These are phyloP conservation scores for Thuidium tamariscinum DNA, from an alignment of 225 moss, liverwort and hornwort genomes.

Conservation along the genomic window DNA sequence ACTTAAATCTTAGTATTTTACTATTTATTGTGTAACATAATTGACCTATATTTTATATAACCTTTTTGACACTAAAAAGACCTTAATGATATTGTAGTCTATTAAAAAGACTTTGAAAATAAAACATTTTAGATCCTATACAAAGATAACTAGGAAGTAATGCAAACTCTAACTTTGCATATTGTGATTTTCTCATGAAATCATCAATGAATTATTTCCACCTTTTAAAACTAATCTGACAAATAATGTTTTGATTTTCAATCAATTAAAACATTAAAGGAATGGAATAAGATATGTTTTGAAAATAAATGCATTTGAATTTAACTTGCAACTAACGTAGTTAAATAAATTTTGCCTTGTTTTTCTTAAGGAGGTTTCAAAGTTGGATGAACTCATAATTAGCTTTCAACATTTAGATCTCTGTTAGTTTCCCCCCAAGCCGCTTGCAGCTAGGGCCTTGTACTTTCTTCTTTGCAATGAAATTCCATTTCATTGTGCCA, in stretches of 20 bases:
- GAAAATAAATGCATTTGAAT: background rate
- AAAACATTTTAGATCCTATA: background rate
- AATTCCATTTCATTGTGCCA: too few species aligned
- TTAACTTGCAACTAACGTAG: too few species aligned
- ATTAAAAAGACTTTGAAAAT: fast-evolving
- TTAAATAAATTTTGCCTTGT: too few species aligned
- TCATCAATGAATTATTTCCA: background rate
- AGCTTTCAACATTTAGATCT: background rate
- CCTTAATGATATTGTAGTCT: background rate
- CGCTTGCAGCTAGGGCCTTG: too few species aligned
- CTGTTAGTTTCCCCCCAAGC: too few species aligned
- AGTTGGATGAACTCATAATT: background rate
- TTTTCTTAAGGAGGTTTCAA: too few species aligned
- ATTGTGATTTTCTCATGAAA: background rate
- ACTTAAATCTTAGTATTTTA: background rate
- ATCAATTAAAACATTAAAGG: background rate
- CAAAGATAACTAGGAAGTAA: background rate
- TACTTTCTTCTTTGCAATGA: too few species aligned
- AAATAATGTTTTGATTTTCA: background rate
- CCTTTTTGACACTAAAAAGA: background rate
- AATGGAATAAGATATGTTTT: background rate
- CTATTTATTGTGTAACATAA: background rate
- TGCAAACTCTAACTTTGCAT: background rate
- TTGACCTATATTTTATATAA: too few species aligned
- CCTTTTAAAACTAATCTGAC: background rate